These are phyloP conservation scores for Brassica nigra DNA, from an alignment of 345 rosid species.

Conservation along the genomic window DNA sequence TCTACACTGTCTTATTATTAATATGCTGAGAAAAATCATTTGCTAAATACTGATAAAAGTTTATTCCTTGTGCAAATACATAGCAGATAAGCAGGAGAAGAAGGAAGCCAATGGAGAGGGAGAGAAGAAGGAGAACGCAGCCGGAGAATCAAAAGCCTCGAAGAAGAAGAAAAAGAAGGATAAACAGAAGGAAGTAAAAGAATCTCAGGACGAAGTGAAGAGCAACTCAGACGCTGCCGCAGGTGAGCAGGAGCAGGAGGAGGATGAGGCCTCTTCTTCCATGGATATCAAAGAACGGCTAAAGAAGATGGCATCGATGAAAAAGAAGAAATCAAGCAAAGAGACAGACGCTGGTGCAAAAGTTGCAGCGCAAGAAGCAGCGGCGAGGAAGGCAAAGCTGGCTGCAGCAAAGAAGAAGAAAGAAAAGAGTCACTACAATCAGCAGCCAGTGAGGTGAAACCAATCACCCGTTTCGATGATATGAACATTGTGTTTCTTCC, in stretches of 20 bases:
- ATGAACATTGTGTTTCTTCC: slow-evolving; percentile 32
- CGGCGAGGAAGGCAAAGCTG: slow-evolving; percentile 68
- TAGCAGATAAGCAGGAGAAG: slow-evolving; percentile 50
- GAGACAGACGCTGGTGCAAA: slow-evolving; percentile 69
- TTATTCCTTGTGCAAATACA: background rate
- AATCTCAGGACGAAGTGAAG: slow-evolving; percentile 45
- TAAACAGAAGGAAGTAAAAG: slow-evolving; percentile 40
- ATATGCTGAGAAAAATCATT: background rate
- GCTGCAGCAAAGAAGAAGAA: slow-evolving; percentile 89
- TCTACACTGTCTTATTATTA: background rate
- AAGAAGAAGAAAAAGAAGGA: slow-evolving; percentile 46
- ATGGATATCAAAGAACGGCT: slow-evolving; percentile 65
- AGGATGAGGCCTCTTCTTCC: slow-evolving; percentile 29
- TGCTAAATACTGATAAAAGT: background rate
- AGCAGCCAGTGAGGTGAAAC: slow-evolving; percentile 69
- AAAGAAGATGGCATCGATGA: slow-evolving; percentile 58
- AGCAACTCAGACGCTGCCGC: slow-evolving; percentile 34
- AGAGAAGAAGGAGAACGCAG: slow-evolving; percentile 32
- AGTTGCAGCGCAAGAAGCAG: slow-evolving; percentile 75
- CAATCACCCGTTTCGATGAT: slow-evolving; percentile 13
- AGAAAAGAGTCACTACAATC: slow-evolving; percentile 83
- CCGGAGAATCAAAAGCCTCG: slow-evolving; percentile 39
- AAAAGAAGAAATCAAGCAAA: slow-evolving; percentile 81
- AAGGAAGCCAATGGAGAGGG: slow-evolving; percentile 47
- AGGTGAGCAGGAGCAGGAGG: slow-evolving; percentile 46